phyloP scores from a whole-genome alignment of 2,329 filamentous ascomycete species.

The Didymellaceae sp. region DNA sequence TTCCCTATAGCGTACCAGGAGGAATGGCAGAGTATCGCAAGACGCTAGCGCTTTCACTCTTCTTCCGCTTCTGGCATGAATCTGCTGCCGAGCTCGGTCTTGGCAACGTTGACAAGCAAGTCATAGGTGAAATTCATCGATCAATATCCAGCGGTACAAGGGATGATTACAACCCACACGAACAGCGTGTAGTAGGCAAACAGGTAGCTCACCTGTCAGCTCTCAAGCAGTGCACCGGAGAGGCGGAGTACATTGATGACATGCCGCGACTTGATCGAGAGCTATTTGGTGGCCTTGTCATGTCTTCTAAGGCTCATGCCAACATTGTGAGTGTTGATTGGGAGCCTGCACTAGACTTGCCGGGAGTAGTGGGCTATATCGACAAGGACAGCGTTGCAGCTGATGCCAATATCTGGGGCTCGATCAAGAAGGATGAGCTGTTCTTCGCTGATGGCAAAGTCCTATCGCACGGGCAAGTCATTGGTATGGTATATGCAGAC shows the following conservation, averaged over 20 bases:
- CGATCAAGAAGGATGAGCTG: constrained; percentile 78
- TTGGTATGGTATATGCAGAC: constrained; percentile 84
- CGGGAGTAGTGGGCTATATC: constrained; percentile 83
- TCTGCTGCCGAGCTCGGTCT: constrained; percentile 68
- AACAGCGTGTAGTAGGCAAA: constrained; percentile 82
- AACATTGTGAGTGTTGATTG: constrained; percentile 82
- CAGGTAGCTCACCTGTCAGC: constrained; percentile 85
- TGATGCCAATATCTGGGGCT: constrained; percentile 88
- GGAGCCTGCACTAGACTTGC: constrained; percentile 76
- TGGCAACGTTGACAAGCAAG: constrained; percentile 69
- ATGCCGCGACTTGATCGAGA: constrained; percentile 85
- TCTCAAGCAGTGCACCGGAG: constrained; percentile 88
- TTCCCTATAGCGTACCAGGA: constrained; percentile 86
- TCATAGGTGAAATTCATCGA: constrained; percentile 80
- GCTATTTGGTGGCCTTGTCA: constrained; percentile 82
- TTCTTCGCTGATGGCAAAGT: constrained; percentile 93
- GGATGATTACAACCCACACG: constrained; percentile 78
- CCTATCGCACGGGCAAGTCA: constrained; percentile 84
- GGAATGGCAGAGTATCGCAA: constrained; percentile 97
- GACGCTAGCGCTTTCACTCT: constrained; percentile 86
- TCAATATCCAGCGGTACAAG: constrained; percentile 79
- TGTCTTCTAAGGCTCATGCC: constrained; percentile 87
- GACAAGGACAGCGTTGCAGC: constrained; percentile 81
- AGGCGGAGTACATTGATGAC: constrained; percentile 94
- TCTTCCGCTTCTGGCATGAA: constrained; percentile 97